Percentiles rank a stretch among this genome's conserved stretches.
Conservation (phyloP, 2,329 filamentous ascomycete species). For the Ceratocystis eucalypticola region DNA sequence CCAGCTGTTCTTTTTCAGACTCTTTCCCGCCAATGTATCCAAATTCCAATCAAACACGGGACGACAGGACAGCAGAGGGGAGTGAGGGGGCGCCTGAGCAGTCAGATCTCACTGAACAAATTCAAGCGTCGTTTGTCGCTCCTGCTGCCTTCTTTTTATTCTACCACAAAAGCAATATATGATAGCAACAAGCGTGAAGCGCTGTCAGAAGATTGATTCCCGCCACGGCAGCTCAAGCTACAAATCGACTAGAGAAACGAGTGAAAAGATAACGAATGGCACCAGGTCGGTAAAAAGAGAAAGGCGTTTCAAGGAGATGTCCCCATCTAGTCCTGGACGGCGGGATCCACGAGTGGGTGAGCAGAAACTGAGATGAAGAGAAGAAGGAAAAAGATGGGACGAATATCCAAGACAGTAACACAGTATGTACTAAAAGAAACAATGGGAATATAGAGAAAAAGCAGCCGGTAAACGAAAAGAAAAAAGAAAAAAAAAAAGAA, state of each 20-base stretch:
- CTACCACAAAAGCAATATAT: not conserved
- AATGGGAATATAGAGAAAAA: not conserved
- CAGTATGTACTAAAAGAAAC: constrained; percentile 4
- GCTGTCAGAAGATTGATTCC: constrained; percentile 14
- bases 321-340: constrained; percentile 9
- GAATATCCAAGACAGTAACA: constrained; percentile 24
- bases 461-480: not conserved
- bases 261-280: constrained; percentile 9
- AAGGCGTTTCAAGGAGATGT: constrained; percentile 11
- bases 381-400: constrained; percentile 22
- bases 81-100: not conserved
- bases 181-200: not conserved
- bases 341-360: constrained; percentile 22
- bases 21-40: not conserved
- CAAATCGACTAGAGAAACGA: constrained; percentile 4
- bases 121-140: not conserved
- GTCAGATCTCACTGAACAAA: not conserved
- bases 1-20: not conserved
- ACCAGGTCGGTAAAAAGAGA: constrained; percentile 13
- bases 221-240: constrained; percentile 9
- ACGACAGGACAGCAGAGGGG: not conserved
- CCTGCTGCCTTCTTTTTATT: not conserved
- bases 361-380: not conserved
- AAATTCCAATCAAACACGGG: not conserved
- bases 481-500: not conserved